Evolutionary conservation across 2,329 filamentous ascomycete genomes (phyloP).

Genomic region (Ophiocordyceps australis): DNA sequence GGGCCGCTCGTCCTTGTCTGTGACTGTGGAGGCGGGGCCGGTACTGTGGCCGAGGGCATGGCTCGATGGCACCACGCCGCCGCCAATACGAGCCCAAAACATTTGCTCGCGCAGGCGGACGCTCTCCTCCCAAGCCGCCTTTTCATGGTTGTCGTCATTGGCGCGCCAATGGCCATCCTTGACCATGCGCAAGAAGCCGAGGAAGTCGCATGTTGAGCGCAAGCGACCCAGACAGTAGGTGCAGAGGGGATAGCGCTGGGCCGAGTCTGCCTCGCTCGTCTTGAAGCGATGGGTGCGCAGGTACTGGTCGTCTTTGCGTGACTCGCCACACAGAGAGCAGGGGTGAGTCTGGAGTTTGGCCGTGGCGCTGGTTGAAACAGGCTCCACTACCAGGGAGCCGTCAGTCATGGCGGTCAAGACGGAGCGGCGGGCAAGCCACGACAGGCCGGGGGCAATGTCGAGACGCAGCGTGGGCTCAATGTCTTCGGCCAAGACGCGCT

Average conservation of each 20-base stretch:
- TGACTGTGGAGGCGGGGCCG: slow-evolving; percentile 3
- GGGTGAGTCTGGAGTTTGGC: slow-evolving; percentile 23
- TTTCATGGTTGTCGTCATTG: slow-evolving; percentile 68
- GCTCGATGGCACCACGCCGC: slow-evolving; percentile 61
- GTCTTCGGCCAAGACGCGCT: slow-evolving; percentile 73
- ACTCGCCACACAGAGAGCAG: slow-evolving; percentile 81
- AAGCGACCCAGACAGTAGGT: slow-evolving; percentile 71
- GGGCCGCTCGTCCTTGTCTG: not conserved
- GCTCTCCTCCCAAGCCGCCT: slow-evolving; percentile 86
- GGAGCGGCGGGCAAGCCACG: slow-evolving; percentile 78
- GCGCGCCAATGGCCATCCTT: slow-evolving; percentile 84
- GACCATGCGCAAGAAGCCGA: slow-evolving; percentile 79
- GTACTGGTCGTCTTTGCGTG: slow-evolving; percentile 50
- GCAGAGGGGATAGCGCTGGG: slow-evolving; percentile 80
- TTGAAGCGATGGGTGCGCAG: slow-evolving; percentile 75
- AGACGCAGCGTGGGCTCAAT: slow-evolving; percentile 87
- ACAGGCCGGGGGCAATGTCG: slow-evolving; percentile 76
- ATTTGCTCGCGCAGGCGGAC: slow-evolving; percentile 80
- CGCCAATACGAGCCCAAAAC: slow-evolving; percentile 91
- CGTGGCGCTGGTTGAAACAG: slow-evolving; percentile 45
- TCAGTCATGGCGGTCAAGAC: slow-evolving; percentile 72
- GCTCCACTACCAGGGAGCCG: slow-evolving; percentile 77
- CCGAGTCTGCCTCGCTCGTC: slow-evolving; percentile 69
- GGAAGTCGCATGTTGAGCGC: slow-evolving; percentile 78
- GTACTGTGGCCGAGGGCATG: too few species aligned